A percentile compares a stretch with the other conserved stretches of the same genome.
Conservation (phyloP, 2,329 filamentous ascomycete genomes). For the Neonectria magnoliae region DNA sequence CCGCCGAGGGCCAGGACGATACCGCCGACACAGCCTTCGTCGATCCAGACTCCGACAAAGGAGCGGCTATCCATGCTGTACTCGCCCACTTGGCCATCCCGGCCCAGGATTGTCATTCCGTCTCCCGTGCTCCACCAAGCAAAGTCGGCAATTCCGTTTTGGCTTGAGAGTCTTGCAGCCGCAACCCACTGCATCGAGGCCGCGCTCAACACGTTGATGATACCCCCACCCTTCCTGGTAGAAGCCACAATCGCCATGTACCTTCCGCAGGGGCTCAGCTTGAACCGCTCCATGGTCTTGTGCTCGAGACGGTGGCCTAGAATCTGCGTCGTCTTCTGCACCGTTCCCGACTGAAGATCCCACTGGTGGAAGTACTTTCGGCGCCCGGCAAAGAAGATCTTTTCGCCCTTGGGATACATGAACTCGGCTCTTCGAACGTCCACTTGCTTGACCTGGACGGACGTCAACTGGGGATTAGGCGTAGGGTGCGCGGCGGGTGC, state of each 20-base stretch:
- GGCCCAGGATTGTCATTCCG: conserved; percentile 84
- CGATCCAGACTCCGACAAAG: conserved; percentile 85
- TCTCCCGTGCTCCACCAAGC: conserved; percentile 90
- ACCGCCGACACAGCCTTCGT: conserved; percentile 88
- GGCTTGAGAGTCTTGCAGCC: conserved; percentile 82
- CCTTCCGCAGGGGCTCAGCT: conserved; percentile 83
- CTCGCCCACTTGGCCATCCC: conserved; percentile 90
- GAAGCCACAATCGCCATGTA: conserved; percentile 87
- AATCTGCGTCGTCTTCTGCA: conserved; percentile 84
- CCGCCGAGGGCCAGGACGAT: conserved; percentile 85
- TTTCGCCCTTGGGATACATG: conserved; percentile 74
- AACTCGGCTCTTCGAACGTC: conserved; percentile 89
- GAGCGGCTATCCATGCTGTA: conserved; percentile 77
- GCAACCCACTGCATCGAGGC: conserved; percentile 87
- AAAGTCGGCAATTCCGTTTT: conserved; percentile 88
- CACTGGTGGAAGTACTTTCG: conserved; percentile 94
- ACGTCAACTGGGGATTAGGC: conserved; percentile 90
- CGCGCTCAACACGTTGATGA: conserved; percentile 85
- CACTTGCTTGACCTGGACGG: conserved; percentile 84
- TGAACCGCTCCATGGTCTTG: conserved; percentile 90
- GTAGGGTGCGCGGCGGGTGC: conserved; percentile 77
- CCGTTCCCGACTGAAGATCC: conserved; percentile 82
- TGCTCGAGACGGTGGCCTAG: conserved; percentile 84
- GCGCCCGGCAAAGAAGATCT: conserved; percentile 88
- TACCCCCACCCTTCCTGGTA: conserved; percentile 84